These are phyloP conservation scores for Fomitiporia mediterranea DNA, from an alignment of 1,284 basidiomycete genomes.

Conservation along the genomic window DNA sequence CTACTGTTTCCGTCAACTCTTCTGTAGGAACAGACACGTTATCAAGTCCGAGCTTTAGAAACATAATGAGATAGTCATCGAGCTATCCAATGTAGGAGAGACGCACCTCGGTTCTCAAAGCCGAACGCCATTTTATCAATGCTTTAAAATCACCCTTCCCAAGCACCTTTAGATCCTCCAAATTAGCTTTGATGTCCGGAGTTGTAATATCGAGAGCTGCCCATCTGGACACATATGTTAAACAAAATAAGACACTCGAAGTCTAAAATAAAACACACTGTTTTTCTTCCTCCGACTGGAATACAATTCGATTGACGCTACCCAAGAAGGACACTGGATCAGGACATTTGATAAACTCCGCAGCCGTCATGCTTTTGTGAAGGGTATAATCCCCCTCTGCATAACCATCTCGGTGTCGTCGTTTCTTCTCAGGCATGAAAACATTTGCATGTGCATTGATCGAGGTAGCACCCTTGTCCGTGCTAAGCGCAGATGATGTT, in stretches of 20 bases:
- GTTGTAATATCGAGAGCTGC: conserved; percentile 69
- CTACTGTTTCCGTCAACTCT: conserved; percentile 73
- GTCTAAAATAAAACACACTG: conserved; percentile 41
- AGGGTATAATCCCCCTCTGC: conserved; percentile 93
- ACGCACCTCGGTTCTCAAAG: conserved; percentile 76
- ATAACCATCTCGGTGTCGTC: conserved; percentile 91
- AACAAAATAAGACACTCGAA: conserved; percentile 9
- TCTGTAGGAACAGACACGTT: conserved; percentile 66
- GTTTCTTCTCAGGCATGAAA: conserved; percentile 96
- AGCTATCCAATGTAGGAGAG: not conserved
- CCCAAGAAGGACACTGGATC: conserved; percentile 86
- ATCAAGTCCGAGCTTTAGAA: conserved; percentile 70
- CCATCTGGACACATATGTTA: conserved; percentile 49
- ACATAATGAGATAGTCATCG: conserved; percentile 3
- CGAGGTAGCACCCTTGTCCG: conserved; percentile 47
- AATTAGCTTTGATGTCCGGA: conserved; percentile 76
- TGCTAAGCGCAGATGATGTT: conserved; percentile 43
- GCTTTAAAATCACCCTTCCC: conserved; percentile 97
- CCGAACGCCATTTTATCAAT: conserved; percentile 87
- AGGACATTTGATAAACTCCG: conserved; percentile 66
- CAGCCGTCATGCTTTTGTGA: conserved; percentile 72
- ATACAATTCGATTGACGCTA: conserved; percentile 79
- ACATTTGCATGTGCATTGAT: conserved; percentile 81
- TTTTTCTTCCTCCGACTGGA: conserved; percentile 82
- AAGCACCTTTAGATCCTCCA: conserved; percentile 92